Evolutionary conservation across 1,284 basidiomycete species (phyloP), one percentile per base, ranked within the genome.

Genomic region (Ceratobasidium sp.): DNA sequence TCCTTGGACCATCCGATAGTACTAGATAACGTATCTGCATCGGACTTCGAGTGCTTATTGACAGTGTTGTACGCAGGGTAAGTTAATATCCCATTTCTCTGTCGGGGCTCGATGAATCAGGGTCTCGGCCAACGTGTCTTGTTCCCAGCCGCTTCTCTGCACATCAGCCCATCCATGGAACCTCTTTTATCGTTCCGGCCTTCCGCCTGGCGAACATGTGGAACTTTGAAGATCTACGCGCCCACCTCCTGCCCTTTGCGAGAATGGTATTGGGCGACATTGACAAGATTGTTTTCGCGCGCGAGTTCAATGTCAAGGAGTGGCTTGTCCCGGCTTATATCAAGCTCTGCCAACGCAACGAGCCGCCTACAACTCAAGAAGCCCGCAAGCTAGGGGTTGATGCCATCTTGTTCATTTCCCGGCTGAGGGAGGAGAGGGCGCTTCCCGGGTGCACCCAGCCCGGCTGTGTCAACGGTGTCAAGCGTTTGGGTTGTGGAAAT

Each of bases 281-380:
- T 59, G 81, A 83, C 37, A 80, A 80, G 24, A 79, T 85, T 29
- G 78, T 80, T 9, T 81, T 85, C 43, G 84, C 84, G n/a, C 79
- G 78, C 49, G 81, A 81, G 65, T 81, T 83, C 77, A 79, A 82
- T 59, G 77, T 86, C 29, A 78, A 78, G 14, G 69, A 78, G 2
- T 85, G 85, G 85, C 80, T 84, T 14, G 78, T 78, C 1, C 80
- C 81, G 0, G 83, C 84, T 3, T 84, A 84, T 77, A 79, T 80
- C 1, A 81, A 81, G 22, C 76, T 85, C 14, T 83, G 83, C 74
- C 77, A 80, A 65, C 80, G 85, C n/a, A 5, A 74, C 75, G 0
- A 75, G 6, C 79, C 83, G 2, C 77, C 85, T 9, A 79, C 78
- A 6, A 81, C 81, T 29, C 76, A 77, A 14, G 84, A 86, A 76